Evolutionary conservation across 495 filamentous ascomycete genomes (phyloP).

Genomic region (Penicillium bialowiezense): DNA sequence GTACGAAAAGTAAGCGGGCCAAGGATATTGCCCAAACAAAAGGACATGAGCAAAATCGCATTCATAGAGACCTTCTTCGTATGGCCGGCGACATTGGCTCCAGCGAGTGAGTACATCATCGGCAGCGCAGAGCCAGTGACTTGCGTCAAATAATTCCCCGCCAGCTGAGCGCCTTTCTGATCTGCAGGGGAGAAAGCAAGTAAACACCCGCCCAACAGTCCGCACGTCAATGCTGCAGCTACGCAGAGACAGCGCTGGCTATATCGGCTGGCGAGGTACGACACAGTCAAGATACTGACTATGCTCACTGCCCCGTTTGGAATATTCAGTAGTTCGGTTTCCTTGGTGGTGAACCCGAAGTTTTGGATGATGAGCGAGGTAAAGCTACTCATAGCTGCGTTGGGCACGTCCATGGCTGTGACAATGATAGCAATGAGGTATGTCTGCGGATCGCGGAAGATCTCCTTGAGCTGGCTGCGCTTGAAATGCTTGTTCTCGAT

Average conservation of each 20-base stretch:
- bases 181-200: slow-evolving; percentile 49
- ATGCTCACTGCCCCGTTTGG: slow-evolving; percentile 60
- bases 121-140: slow-evolving; percentile 29
- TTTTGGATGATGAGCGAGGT: slow-evolving; percentile 47
- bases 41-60: slow-evolving; percentile 57
- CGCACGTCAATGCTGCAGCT: slow-evolving; percentile 29
- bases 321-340: slow-evolving; percentile 60
- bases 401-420: slow-evolving; percentile 23
- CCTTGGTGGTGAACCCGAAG: slow-evolving; percentile 54
- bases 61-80: slow-evolving; percentile 62
- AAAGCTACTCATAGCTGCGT: slow-evolving; percentile 29
- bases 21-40: slow-evolving; percentile 56
- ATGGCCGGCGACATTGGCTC: slow-evolving; percentile 52
- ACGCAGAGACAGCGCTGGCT: slow-evolving; percentile 52
- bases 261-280: slow-evolving; percentile 35
- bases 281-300: slow-evolving; percentile 49
- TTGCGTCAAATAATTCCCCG: slow-evolving; percentile 53
- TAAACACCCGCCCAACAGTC: slow-evolving; percentile 54
- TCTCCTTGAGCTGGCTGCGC: slow-evolving; percentile 41
- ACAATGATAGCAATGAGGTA: slow-evolving; percentile 32
- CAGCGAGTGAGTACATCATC: slow-evolving; percentile 29
- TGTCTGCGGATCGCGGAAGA: slow-evolving; percentile 31
- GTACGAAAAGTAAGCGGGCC: slow-evolving; percentile 49
- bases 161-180: slow-evolving; percentile 39
- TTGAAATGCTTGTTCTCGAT: slow-evolving; percentile 57